Conservation (phyloP, 306 rosid genomes). For the Quercus aquifolioides region DNA sequence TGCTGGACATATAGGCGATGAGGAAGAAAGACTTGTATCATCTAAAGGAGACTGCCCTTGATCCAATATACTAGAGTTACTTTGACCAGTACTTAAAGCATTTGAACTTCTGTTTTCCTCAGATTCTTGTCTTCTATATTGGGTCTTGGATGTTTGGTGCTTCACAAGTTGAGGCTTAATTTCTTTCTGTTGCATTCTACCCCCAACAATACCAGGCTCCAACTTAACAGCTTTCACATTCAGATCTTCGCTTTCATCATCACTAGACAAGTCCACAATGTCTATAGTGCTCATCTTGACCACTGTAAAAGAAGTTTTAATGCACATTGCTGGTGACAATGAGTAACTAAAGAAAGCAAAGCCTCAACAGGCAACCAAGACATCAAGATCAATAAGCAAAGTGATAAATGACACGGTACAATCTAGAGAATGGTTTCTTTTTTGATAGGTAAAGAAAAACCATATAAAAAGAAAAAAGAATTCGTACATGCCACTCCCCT, state of each 20-base stretch:
- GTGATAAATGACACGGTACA: neutral
- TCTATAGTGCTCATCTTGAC: slow-evolving; percentile 48
- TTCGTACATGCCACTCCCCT: too few species aligned
- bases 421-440: neutral
- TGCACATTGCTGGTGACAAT: slow-evolving; percentile 11
- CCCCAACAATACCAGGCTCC: slow-evolving; percentile 35
- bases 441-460: too few species aligned
- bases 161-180: slow-evolving; percentile 16
- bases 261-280: slow-evolving; percentile 71
- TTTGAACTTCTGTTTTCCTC: slow-evolving; percentile 52
- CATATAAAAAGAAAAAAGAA: too few species aligned
- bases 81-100: slow-evolving; percentile 58
- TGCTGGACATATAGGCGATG: slow-evolving; percentile 52
- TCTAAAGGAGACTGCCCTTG: slow-evolving; percentile 58
- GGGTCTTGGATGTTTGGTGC: slow-evolving; percentile 19
- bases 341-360: neutral
- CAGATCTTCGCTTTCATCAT: slow-evolving; percentile 53
- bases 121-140: slow-evolving; percentile 27
- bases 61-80: slow-evolving; percentile 64
- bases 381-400: neutral
- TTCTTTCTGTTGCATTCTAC: slow-evolving; percentile 16
- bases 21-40: slow-evolving; percentile 55
- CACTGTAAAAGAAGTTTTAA: slow-evolving; percentile 29
- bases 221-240: slow-evolving; percentile 43
- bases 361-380: neutral